Conservation (phyloP, 2,329 filamentous ascomycete genomes). For the Pyrenochaeta sp. region DNA sequence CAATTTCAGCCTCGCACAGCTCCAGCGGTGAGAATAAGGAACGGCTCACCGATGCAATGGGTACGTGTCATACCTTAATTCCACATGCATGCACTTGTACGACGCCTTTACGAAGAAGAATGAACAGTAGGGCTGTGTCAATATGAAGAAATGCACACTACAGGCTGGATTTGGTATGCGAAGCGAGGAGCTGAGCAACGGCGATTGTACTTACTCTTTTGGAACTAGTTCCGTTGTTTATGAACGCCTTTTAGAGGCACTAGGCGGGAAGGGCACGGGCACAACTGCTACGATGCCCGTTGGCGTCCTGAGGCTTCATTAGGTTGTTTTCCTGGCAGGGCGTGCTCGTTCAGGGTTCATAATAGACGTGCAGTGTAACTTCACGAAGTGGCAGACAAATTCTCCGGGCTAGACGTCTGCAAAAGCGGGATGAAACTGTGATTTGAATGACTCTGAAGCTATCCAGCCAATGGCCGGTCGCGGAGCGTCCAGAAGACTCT, state of each 20-base stretch:
- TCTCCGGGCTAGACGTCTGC: neutral
- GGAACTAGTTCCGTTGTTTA: constrained; percentile 20
- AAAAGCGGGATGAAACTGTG: neutral
- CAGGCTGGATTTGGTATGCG: constrained; percentile 15
- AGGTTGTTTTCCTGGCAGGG: neutral
- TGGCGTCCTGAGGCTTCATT: neutral
- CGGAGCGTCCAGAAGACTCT: neutral
- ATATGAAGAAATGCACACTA: constrained; percentile 11
- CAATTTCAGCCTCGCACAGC: constrained; percentile 21
- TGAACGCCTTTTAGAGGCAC: constrained; percentile 7
- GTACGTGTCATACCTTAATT: constrained; percentile 19
- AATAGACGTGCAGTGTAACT: neutral
- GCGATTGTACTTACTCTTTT: constrained; percentile 12
- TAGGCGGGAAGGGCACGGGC: constrained; percentile 22
- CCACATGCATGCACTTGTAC: constrained; percentile 14
- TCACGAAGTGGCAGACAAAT: neutral
- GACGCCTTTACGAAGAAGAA: constrained; percentile 14
- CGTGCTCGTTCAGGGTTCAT: neutral
- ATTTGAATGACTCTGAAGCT: neutral
- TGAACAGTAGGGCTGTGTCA: constrained; percentile 33
- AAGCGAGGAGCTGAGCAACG: constrained; percentile 28
- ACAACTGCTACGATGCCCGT: constrained; percentile 1
- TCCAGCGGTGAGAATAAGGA: constrained; percentile 27
- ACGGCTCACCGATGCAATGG: constrained; percentile 14
- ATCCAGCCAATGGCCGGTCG: neutral